phyloP scores from a whole-genome alignment of 2,329 filamentous ascomycete species.

The Onygenales sp. region DNA sequence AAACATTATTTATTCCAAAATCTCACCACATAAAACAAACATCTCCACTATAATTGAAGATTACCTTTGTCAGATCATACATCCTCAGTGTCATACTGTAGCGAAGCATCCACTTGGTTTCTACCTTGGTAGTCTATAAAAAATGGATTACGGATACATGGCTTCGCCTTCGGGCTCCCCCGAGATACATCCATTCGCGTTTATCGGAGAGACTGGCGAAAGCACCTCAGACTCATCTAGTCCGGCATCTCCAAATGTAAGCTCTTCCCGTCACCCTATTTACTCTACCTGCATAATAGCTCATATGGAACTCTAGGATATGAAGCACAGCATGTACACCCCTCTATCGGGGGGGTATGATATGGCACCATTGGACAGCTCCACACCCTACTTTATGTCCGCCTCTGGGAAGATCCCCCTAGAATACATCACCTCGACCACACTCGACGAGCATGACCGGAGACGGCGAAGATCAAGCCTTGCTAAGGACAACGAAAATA shows the following conservation, averaged over 20 bases:
- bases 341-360: slow-evolving; percentile 13
- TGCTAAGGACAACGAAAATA: slow-evolving; percentile 16
- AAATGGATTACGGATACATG: slow-evolving; percentile 3
- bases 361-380: slow-evolving; percentile 13
- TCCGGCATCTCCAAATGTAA: slow-evolving; percentile 16
- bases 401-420: slow-evolving; percentile 15
- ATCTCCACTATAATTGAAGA: too few species aligned
- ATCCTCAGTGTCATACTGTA: too few species aligned
- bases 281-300: background rate
- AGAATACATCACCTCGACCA: slow-evolving; percentile 16
- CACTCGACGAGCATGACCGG: slow-evolving; percentile 16
- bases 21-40: too few species aligned
- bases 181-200: slow-evolving; percentile 20
- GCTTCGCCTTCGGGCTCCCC: background rate
- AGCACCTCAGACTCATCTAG: slow-evolving; percentile 17
- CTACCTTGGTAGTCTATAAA: too few species aligned
- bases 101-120: too few species aligned
- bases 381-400: slow-evolving; percentile 11
- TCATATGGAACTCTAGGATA: slow-evolving; percentile 8
- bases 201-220: slow-evolving; percentile 3
- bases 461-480: slow-evolving; percentile 13
- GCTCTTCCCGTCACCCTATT: slow-evolving; percentile 3
- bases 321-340: slow-evolving; percentile 13
- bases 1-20: too few species aligned
- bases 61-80: too few species aligned